A percentile compares a stretch with the other conserved stretches of the same genome.
phyloP scores from a whole-genome alignment of 495 filamentous ascomycete genomes.

The Entonaema liquescens region DNA sequence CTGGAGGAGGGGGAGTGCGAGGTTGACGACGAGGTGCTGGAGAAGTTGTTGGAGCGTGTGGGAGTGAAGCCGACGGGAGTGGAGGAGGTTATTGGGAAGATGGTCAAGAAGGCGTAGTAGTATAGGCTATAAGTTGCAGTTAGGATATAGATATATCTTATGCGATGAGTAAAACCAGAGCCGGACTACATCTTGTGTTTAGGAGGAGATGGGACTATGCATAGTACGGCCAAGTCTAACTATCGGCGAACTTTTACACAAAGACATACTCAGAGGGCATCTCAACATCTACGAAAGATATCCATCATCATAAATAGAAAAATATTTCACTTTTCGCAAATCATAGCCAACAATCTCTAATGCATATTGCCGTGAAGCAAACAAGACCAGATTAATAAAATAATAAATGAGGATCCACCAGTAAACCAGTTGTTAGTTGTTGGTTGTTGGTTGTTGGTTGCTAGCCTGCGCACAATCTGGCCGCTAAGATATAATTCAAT shows the following conservation, averaged over 20 bases:
- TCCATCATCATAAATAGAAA: too few species aligned
- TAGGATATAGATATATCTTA: neutral
- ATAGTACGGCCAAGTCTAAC: too few species aligned
- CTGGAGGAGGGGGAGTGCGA: slow-evolving; percentile 53
- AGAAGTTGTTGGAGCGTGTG: slow-evolving; percentile 46
- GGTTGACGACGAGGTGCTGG: slow-evolving; percentile 52
- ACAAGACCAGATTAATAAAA: neutral
- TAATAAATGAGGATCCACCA: neutral
- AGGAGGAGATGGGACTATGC: too few species aligned
- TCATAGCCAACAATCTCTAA: too few species aligned
- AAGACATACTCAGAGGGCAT: too few species aligned
- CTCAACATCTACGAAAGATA: too few species aligned
- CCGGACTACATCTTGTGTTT: neutral
- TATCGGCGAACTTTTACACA: too few species aligned
- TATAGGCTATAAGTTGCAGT: neutral
- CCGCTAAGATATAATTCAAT: neutral
- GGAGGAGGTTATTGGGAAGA: slow-evolving; percentile 44
- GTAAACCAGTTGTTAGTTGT: too few species aligned
- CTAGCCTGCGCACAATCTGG: neutral
- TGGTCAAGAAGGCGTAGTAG: slow-evolving; percentile 29
- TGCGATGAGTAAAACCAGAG: neutral
- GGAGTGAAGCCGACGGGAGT: slow-evolving; percentile 49
- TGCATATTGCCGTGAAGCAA: neutral
- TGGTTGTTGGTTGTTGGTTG: too few species aligned
- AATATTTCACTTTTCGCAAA: too few species aligned